Percentiles rank a stretch among this genome's conserved stretches.
Evolutionary conservation across 345 rosid species (phyloP).

Genomic region (Viola odorata): DNA sequence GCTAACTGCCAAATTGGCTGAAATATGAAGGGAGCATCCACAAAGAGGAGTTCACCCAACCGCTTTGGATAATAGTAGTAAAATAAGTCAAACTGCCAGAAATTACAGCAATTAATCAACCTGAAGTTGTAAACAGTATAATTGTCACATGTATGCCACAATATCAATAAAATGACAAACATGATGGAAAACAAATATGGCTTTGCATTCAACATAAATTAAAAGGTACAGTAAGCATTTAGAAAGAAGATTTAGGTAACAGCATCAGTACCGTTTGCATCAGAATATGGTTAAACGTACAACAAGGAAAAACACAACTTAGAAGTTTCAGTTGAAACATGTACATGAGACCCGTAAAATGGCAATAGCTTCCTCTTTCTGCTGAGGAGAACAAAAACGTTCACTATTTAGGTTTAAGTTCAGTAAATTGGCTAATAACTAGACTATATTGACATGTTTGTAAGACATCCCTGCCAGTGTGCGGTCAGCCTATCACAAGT

Average conservation of each 20-base stretch:
- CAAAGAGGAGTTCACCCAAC: constrained; percentile 75
- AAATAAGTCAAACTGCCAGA: constrained; percentile 76
- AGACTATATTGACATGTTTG: not conserved
- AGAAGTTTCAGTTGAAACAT: not conserved
- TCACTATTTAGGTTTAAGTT: not conserved
- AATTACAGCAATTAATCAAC: constrained; percentile 9
- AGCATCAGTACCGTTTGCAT: not conserved
- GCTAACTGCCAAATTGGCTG: constrained; percentile 74
- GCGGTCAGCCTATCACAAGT: not conserved
- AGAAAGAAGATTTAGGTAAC: not conserved
- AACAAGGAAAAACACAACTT: not conserved
- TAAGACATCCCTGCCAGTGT: not conserved
- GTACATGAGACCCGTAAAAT: not conserved
- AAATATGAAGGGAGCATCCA: constrained; percentile 85
- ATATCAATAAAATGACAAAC: not conserved
- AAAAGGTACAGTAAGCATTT: too few species aligned
- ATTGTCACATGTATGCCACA: not conserved
- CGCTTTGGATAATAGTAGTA: constrained; percentile 89
- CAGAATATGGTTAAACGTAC: not conserved
- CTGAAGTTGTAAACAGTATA: not conserved
- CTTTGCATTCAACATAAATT: not conserved
- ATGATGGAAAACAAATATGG: not conserved
- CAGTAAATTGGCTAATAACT: too few species aligned
- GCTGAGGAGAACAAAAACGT: not conserved
- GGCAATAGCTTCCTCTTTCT: not conserved